phyloP scores from a whole-genome alignment of 2,329 filamentous ascomycete genomes.

The Akanthomyces lecanii region DNA sequence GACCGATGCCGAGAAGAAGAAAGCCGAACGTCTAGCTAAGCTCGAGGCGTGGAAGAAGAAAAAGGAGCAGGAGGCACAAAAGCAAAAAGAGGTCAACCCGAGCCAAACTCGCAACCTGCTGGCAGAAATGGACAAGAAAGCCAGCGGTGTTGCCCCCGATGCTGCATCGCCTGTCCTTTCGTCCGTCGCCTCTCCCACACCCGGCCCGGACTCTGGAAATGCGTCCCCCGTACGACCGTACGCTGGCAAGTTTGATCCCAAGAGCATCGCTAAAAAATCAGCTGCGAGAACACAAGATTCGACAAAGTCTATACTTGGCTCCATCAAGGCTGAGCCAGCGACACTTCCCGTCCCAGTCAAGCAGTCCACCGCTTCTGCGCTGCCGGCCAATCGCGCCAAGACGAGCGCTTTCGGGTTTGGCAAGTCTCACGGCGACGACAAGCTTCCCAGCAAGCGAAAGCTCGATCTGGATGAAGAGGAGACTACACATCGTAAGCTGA shows the following conservation, averaged over 20 bases:
- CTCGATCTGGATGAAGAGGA: conserved; percentile 88
- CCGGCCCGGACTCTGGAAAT: conserved; percentile 38
- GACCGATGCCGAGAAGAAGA: conserved; percentile 65
- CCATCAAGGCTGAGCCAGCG: conserved; percentile 38
- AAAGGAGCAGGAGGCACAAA: conserved; percentile 70
- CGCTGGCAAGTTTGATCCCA: conserved; percentile 79
- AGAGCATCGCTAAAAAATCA: conserved; percentile 77
- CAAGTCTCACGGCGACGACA: conserved; percentile 61
- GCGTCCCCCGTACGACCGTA: conserved; percentile 56
- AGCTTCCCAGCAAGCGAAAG: conserved; percentile 65
- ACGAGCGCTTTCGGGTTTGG: conserved; percentile 80
- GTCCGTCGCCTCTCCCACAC: conserved; percentile 47
- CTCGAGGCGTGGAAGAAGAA: conserved; percentile 91
- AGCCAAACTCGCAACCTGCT: conserved; percentile 63
- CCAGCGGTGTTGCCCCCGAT: conserved; percentile 39
- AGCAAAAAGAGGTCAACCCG: conserved; percentile 63
- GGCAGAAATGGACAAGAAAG: conserved; percentile 70
- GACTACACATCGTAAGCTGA: conserved; percentile 78
- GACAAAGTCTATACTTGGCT: conserved; percentile 46
- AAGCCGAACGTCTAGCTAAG: conserved; percentile 75
- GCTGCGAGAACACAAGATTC: conserved; percentile 53
- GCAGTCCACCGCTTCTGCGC: conserved; percentile 44
- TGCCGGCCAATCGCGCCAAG: conserved; percentile 66
- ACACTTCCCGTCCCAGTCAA: conserved; percentile 31
- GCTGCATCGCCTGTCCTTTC: conserved; percentile 48